Evolutionary conservation across 768 basidiomycete species (phyloP), one percentile per base, ranked within the genome.

Genomic region (Macrolepiota fuliginosa): DNA sequence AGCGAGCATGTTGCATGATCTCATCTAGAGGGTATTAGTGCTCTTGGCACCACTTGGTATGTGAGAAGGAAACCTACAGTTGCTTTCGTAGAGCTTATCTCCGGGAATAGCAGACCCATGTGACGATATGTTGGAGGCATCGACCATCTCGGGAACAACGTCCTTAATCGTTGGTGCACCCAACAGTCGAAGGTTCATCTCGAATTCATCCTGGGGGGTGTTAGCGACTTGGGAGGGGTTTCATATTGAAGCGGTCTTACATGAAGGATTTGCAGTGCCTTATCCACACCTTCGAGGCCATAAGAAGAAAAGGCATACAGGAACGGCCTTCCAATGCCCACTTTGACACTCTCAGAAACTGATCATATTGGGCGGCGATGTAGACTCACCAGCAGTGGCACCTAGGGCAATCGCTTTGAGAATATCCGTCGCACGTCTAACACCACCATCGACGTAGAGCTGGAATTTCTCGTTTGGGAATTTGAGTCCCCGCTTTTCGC

Each of bases 111-210:
- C 67, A 1, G 85, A 87, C 19, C 87, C 72, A 68, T 94, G 94
- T 25, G 79, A 72, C 56, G 79, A 77, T 32, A 96, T 74, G 55
- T 86, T 88, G 1, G 84, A 83, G 12, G 87, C 86, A 64, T 98
- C 94, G 7, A 98, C 93, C 96, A 98, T 96, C 47, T 86, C 84
- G 0, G 91, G 92, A 0, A 87, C 85, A 59, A 98, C 77, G 36
- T 98, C 93, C 56, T 81, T 82, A 47, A 98, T 72, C 0, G 83
- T 90, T 3, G 81, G 85, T 0, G 95, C 95, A 6, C 96, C 96
- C 29, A 99, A 74, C 1, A 98, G 79, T 15, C 96, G 89, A 84
- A 98, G 83, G 74, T 96, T 95, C 96, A 98, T 98, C 79, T 96
- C 93, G 67, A 99, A 94, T 73, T 99, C 96, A 66, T 96, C 93